phyloP scores from a whole-genome alignment of 345 rosid species.

The Excoecaria agallocha region DNA sequence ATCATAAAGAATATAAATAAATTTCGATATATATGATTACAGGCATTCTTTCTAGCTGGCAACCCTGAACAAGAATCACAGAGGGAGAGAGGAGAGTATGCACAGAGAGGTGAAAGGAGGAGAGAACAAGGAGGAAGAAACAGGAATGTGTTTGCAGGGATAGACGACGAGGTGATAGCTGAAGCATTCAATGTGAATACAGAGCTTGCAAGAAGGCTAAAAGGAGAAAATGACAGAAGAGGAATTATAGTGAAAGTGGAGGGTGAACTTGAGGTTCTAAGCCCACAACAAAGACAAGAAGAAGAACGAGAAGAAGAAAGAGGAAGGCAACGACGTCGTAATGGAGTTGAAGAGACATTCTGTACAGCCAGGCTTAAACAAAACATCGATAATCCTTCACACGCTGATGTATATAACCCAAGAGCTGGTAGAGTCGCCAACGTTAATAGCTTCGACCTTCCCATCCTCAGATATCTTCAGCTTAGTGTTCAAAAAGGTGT shows the following conservation, averaged over 20 bases:
- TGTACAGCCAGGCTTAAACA: background rate
- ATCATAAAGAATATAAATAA: background rate
- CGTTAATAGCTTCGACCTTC: background rate
- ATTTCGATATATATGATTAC: background rate
- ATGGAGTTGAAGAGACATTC: background rate
- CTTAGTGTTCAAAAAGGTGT: background rate
- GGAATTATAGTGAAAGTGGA: background rate
- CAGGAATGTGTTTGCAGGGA: background rate
- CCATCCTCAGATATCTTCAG: background rate
- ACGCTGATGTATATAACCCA: background rate
- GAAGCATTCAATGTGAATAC: conserved; percentile 5
- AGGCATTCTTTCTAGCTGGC: background rate
- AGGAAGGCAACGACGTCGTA: background rate
- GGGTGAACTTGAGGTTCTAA: background rate
- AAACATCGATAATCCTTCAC: background rate
- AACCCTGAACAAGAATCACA: background rate
- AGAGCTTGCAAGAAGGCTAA: background rate
- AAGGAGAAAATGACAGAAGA: background rate
- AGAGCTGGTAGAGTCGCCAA: background rate
- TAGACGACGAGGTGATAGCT: background rate
- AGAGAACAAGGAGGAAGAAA: background rate
- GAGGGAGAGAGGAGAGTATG: background rate
- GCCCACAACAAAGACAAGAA: background rate
- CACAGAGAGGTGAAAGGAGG: background rate
- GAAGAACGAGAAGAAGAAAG: background rate